phyloP scores from a whole-genome alignment of 129 eudicot species.

The Heracleum sosnowskyi region DNA sequence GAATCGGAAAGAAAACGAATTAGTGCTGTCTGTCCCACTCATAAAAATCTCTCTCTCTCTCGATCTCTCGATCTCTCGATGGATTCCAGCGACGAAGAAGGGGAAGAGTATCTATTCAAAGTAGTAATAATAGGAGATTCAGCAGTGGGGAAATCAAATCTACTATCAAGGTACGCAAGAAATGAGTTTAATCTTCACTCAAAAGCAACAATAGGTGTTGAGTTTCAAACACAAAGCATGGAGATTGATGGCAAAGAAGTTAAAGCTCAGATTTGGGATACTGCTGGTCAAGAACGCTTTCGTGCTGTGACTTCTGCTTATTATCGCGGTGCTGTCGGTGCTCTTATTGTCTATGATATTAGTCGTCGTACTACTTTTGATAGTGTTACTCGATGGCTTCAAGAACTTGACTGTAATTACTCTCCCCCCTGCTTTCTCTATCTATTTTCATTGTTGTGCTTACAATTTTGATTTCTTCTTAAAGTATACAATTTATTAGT shows the following conservation, averaged over 20 bases:
- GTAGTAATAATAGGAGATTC: conserved; percentile 14
- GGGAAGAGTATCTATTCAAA: conserved; percentile 11
- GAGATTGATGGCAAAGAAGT: conserved; percentile 24
- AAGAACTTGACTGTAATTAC: conserved; percentile 21
- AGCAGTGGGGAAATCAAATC: conserved; percentile 21
- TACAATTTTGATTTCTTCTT: too few species aligned
- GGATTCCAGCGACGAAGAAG: conserved; percentile 12
- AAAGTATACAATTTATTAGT: too few species aligned
- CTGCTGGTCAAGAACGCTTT: conserved; percentile 25
- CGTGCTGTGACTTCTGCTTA: conserved; percentile 25
- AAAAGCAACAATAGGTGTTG: conserved; percentile 17
- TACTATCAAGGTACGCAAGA: conserved; percentile 8
- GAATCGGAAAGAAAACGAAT: too few species aligned
- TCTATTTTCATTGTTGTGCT: too few species aligned
- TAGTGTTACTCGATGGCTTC: conserved; percentile 18
- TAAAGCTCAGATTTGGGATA: conserved; percentile 25
- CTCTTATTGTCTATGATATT: conserved; percentile 23
- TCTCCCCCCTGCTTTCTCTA: neutral
- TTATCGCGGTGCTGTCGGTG: conserved; percentile 25
- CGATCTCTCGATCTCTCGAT: neutral
- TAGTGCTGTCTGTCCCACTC: neutral
- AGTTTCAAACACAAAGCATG: conserved; percentile 23
- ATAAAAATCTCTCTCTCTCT: too few species aligned
- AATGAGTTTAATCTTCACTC: conserved; percentile 8
- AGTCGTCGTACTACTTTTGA: conserved; percentile 21